Evolutionary conservation across 2,329 filamentous ascomycete species (phyloP), one percentile per base, ranked within the genome.

Genomic region (Teratosphaeria nubilosa): DNA sequence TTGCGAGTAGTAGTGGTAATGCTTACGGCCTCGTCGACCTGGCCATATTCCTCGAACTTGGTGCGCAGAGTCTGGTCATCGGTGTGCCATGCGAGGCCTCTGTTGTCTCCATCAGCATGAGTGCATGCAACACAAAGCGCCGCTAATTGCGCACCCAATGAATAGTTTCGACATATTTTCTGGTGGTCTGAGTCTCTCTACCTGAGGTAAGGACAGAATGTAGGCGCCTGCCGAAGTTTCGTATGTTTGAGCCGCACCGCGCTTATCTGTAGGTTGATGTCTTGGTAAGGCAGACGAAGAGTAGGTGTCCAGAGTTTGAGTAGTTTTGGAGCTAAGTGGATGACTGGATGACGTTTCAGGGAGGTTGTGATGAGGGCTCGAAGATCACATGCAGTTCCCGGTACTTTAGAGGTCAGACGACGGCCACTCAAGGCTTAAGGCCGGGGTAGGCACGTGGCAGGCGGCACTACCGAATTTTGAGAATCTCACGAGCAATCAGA

Each of bases 21-120:
- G 87, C 90, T 76, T 83, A 97, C 94, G 69, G 94, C 94, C 84
- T 99, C 92, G 74, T 96, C 91, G 66, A 99, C 88, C 50, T 80
- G 79, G 61, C 92, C 92, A 72, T 90, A 96, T 75, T 94, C 87
- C 74, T 92, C 87, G 74, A 99, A 99, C 76, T 96, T 96, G 72
- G 87, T 79, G 71, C 89, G 87, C 65, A 99, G 80, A 66, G 89
- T 91, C 51, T 78, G 77, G 77, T 97, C 92, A 75, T 95, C 91
- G 64, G 94, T 99, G 79, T 96, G 91, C 94, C 94, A 99, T 70
- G 94, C 90, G 67, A 99, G 90, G 82, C 94, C 94, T 72, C 92
- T 96, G 70, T 53, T 48, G 25, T 24, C 16, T n/a, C 14, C 3
- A 37, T 61, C 54, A 63, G 61, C 37, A 64, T 64, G 51, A 22